A percentile compares a stretch with the other conserved stretches of the same genome.
Evolutionary conservation across 2,329 filamentous ascomycete species (phyloP).

Genomic region (Fusarium beomiforme): DNA sequence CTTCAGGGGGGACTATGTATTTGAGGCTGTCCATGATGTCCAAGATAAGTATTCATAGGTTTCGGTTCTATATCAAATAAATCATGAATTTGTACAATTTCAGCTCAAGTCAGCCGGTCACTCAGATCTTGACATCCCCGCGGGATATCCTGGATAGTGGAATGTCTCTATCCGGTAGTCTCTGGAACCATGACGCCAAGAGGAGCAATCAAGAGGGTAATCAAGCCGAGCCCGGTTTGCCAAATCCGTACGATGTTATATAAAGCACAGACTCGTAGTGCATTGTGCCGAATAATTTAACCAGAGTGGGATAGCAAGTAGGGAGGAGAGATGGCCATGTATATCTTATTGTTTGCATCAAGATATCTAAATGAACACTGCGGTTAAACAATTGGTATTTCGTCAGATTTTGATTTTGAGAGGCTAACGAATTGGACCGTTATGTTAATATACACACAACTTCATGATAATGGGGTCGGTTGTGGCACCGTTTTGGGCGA

Average conservation of each 20-base stretch:
- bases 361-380: not conserved
- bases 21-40: not conserved
- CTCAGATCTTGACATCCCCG: conserved; percentile 7
- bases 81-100: not conserved
- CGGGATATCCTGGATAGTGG: conserved; percentile 4
- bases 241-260: not conserved
- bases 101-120: conserved; percentile 12
- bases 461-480: conserved; percentile 1
- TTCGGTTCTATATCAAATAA: not conserved
- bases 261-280: not conserved
- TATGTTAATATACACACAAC: not conserved
- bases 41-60: not conserved
- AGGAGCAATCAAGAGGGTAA: not conserved
- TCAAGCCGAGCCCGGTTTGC: not conserved
- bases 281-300: conserved; percentile 29
- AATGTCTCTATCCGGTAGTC: conserved; percentile 26
- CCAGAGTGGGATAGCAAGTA: not conserved
- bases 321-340: not conserved
- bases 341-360: not conserved
- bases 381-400: not conserved
- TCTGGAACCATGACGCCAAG: not conserved
- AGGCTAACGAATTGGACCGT: not conserved
- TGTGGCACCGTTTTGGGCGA: not conserved
- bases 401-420: not conserved
- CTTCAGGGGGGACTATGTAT: not conserved